phyloP scores from a whole-genome alignment of 2,329 filamentous ascomycete species.

The Seiridium unicorne region DNA sequence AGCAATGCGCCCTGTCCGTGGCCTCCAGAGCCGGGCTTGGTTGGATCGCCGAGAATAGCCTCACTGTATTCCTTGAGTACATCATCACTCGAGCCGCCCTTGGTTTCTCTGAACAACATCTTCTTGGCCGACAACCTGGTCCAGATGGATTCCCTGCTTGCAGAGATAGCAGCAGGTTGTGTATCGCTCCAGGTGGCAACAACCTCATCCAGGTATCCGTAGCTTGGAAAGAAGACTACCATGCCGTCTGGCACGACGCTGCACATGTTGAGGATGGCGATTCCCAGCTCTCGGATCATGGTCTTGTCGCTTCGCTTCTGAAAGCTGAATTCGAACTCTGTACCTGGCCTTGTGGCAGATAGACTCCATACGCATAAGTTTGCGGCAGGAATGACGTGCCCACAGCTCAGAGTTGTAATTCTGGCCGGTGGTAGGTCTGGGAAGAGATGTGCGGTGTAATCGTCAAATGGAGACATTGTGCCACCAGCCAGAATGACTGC shows the following conservation, averaged over 20 bases:
- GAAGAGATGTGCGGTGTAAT: conserved; percentile 85
- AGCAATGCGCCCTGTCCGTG: conserved; percentile 67
- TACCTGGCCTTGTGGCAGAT: conserved; percentile 39
- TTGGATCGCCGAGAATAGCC: conserved; percentile 56
- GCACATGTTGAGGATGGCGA: conserved; percentile 70
- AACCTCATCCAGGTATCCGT: conserved; percentile 82
- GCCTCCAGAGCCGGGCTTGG: neutral
- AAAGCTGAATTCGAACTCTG: conserved; percentile 82
- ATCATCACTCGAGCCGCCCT: conserved; percentile 60
- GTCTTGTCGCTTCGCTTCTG: conserved; percentile 66
- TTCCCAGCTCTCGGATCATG: conserved; percentile 74
- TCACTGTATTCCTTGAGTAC: conserved; percentile 71
- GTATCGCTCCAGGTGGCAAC: conserved; percentile 57
- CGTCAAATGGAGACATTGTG: conserved; percentile 95
- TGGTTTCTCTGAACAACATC: conserved; percentile 58
- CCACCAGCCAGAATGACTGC: conserved; percentile 90
- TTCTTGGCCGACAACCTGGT: conserved; percentile 59
- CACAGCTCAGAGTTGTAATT: conserved; percentile 83
- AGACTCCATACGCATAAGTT: conserved; percentile 81
- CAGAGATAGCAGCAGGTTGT: conserved; percentile 3
- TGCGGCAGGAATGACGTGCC: conserved; percentile 83
- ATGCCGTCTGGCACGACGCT: conserved; percentile 80
- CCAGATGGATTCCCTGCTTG: conserved; percentile 46
- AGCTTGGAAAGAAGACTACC: conserved; percentile 94
- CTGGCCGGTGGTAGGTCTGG: conserved; percentile 63